Conservation (phyloP, 2,329 filamentous ascomycete genomes). For the Amylocarpus encephaloides region DNA sequence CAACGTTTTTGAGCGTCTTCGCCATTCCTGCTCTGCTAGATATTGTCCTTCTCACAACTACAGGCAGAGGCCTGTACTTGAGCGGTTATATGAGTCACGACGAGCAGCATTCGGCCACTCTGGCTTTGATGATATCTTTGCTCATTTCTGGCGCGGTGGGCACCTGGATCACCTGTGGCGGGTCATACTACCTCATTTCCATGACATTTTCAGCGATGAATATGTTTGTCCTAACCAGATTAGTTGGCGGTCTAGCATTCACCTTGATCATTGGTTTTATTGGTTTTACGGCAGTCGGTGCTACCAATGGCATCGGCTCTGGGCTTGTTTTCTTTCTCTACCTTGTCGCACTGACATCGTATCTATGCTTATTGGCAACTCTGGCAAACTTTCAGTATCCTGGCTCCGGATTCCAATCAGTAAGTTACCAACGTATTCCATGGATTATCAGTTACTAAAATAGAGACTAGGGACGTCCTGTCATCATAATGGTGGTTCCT, state of each 20-base stretch:
- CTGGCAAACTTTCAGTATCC: slow-evolving; percentile 31
- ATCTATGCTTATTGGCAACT: slow-evolving; percentile 50
- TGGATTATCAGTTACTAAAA: not conserved
- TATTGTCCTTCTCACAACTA: slow-evolving; percentile 51
- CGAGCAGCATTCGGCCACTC: slow-evolving; percentile 46
- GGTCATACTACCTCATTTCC: slow-evolving; percentile 54
- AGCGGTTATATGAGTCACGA: slow-evolving; percentile 48
- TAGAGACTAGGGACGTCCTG: slow-evolving; percentile 35
- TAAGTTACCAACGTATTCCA: slow-evolving; percentile 36
- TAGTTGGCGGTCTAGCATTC: slow-evolving; percentile 44
- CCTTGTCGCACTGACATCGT: slow-evolving; percentile 49
- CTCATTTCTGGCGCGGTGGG: slow-evolving; percentile 54
- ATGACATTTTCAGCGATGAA: slow-evolving; percentile 45
- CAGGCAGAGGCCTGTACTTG: slow-evolving; percentile 55
- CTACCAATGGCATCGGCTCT: slow-evolving; percentile 37
- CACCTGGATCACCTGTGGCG: slow-evolving; percentile 57
- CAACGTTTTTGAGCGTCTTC: slow-evolving; percentile 50
- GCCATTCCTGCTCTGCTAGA: slow-evolving; percentile 57
- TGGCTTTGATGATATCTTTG: slow-evolving; percentile 52
- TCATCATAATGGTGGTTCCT: slow-evolving; percentile 48
- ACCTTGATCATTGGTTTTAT: slow-evolving; percentile 38
- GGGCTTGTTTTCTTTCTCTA: slow-evolving; percentile 56
- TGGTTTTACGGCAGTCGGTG: slow-evolving; percentile 45
- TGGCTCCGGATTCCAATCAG: slow-evolving; percentile 21
- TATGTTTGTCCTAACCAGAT: slow-evolving; percentile 36